These are phyloP conservation scores for Calonectria honghensis DNA, from an alignment of 2,329 filamentous ascomycete species.

Conservation along the genomic window DNA sequence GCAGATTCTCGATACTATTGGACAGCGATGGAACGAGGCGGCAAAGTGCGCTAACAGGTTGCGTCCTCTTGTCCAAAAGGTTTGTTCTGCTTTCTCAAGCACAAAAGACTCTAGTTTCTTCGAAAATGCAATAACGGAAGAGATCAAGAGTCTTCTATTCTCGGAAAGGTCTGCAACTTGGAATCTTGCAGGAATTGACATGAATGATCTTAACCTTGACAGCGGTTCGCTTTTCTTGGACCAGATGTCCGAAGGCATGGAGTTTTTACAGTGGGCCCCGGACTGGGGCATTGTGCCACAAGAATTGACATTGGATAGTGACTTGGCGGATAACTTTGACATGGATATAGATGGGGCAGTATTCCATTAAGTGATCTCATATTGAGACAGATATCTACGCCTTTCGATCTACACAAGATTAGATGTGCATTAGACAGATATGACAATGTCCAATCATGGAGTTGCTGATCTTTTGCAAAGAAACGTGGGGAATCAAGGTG, in stretches of 20 bases:
- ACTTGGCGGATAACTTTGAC: not conserved
- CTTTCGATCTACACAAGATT: not conserved
- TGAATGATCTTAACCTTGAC: not conserved
- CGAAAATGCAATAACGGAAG: not conserved
- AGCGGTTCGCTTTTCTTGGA: constrained; percentile 2
- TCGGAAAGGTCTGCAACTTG: not conserved
- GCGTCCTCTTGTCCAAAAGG: not conserved
- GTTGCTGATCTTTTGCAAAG: not conserved
- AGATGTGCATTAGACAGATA: not conserved
- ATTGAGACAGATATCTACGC: not conserved
- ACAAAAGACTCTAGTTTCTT: not conserved
- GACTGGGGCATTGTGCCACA: constrained; percentile 10
- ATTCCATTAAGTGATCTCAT: not conserved
- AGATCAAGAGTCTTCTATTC: constrained; percentile 16
- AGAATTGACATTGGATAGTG: not conserved
- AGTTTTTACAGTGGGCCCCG: constrained; percentile 17
- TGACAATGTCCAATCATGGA: not conserved
- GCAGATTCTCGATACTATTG: constrained; percentile 9
- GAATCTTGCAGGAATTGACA: not conserved
- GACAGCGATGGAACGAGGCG: constrained; percentile 19
- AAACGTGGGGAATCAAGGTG: not conserved
- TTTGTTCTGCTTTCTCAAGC: not conserved
- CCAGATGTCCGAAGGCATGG: constrained; percentile 7
- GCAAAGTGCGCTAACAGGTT: not conserved
- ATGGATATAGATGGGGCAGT: not conserved